Base-by-base conservation (phyloP, 2,329 filamentous ascomycete species). In the Massarina eburnea region DNA sequence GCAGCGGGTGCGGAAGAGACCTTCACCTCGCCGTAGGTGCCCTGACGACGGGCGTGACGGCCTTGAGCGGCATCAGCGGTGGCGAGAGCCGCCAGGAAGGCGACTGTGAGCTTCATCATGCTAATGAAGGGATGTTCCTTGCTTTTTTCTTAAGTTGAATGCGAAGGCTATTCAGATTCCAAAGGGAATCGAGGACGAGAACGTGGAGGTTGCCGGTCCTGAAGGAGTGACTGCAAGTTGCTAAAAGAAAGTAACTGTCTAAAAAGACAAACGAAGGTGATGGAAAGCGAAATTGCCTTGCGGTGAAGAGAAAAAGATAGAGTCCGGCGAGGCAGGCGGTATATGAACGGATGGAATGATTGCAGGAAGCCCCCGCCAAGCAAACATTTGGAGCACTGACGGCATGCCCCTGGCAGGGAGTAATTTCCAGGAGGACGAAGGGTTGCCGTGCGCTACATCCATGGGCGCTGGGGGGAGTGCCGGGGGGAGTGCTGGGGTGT, bases 171-270 rank as follows among this genome's bases (percentile, higher is more conserved):
- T 52, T 38, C 21, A 14, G 14, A 41, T 52, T 39, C 39, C 37
- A 14, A 41, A 15, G 26, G 39, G 17, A 35, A 20, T 30, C 34
- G 20, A 41, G 44, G 32, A 41, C 38, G 43, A 33, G 30, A 47
- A 37, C 41, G 42, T n/a, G 15, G 21, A 42, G 17, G 27, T 34
- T 35, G 46, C 55, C 46, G 51, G 55, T 55, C 59, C 61, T 61
- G 62, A 70, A 68, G 51, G 67, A 70, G 60, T 67, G 67, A 68
- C 64, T 68, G 60, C 59, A 59, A 52, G 50, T 58, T 48, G 55
- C 55, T 60, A 47, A 68, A 63, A 39, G 65, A 70, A 55, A 54
- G 67, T 53, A 56, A 48, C 38, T 59, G 66, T 62, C 62, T 60
- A 62, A 52, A 64, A 55, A 54, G 61, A 54, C 50, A 36, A 68